phyloP scores from a whole-genome alignment of 192 early-diverging fungal genomes.

The Nowakowskiella sp. region DNA sequence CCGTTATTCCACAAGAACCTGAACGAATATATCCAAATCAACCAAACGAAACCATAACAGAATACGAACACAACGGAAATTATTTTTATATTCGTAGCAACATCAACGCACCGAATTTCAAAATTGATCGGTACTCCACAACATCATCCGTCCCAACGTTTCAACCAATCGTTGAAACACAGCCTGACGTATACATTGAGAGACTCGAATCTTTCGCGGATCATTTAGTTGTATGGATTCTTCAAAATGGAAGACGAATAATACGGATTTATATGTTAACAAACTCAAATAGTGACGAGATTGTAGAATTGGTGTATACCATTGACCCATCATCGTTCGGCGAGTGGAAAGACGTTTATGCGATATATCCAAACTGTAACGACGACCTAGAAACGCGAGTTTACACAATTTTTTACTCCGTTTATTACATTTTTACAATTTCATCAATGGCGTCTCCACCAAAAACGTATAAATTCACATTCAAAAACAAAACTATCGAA shows the following conservation, averaged over 20 bases:
- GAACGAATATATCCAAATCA: not conserved
- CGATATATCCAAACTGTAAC: slow-evolving; percentile 19
- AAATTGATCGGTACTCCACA: slow-evolving; percentile 3
- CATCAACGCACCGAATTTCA: not conserved
- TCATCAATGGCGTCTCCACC: slow-evolving; percentile 16
- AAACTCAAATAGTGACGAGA: too few species aligned
- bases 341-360: not conserved
- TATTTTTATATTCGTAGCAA: slow-evolving; percentile 25
- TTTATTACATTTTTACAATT: slow-evolving; percentile 22
- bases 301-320: too few species aligned
- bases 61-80: slow-evolving; percentile 15
- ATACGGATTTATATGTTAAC: not conserved
- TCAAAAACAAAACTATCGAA: not conserved
- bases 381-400: slow-evolving; percentile 26
- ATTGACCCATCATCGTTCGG: not conserved
- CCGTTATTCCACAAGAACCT: not conserved
- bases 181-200: slow-evolving; percentile 16
- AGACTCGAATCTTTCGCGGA: slow-evolving; percentile 16
- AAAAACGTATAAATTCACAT: not conserved
- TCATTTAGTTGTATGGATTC: slow-evolving; percentile 21
- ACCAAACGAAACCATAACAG: slow-evolving; percentile 12
- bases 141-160: not conserved
- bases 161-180: not conserved
- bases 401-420: not conserved
- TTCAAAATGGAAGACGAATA: slow-evolving; percentile 14